Conservation (phyloP, 1,139 yeast genomes). For the Kodamaea sp. region DNA sequence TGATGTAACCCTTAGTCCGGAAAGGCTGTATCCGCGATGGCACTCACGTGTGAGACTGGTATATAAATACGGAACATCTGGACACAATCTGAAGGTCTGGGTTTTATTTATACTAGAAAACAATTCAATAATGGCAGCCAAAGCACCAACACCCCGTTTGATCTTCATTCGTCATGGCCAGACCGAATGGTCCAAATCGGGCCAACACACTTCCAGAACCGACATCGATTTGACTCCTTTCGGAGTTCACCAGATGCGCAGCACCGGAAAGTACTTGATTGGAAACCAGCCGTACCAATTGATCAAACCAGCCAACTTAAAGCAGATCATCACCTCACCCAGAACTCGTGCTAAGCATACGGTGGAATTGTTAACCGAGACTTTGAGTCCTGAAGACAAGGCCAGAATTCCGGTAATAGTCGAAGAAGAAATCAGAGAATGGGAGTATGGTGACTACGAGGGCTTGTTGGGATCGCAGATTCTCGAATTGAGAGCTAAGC, state of each 20-base stretch:
- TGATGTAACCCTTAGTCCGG: no score
- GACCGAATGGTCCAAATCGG: slow-evolving; percentile 93
- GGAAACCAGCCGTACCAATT: slow-evolving; percentile 53
- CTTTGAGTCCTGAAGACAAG: slow-evolving; percentile 49
- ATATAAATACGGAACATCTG: no score
- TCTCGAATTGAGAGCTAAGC: slow-evolving; percentile 52
- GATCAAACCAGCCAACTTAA: slow-evolving; percentile 63
- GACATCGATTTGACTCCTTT: slow-evolving; percentile 76
- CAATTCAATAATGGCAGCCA: slow-evolving; percentile 4
- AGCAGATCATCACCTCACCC: slow-evolving; percentile 75
- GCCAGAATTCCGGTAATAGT: slow-evolving; percentile 46
- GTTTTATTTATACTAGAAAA: no score
- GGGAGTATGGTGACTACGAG: slow-evolving; percentile 97
- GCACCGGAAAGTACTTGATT: slow-evolving; percentile 72
- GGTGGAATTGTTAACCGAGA: slow-evolving; percentile 53
- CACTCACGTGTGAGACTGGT: no score
- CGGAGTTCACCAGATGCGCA: slow-evolving; percentile 74
- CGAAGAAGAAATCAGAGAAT: slow-evolving; percentile 78
- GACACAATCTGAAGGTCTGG: no score
- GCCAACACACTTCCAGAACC: slow-evolving; percentile 86
- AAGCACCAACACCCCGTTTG: slow-evolving; percentile 60
- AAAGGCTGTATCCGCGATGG: no score
- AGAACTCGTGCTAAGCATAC: slow-evolving; percentile 79
- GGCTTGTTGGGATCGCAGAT: slow-evolving; percentile 75
- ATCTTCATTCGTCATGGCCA: slow-evolving; percentile 86